Percentiles rank a stretch among this genome's conserved stretches.
phyloP scores from a whole-genome alignment of 2,329 filamentous ascomycete species.

The Leptographium radiaticola region DNA sequence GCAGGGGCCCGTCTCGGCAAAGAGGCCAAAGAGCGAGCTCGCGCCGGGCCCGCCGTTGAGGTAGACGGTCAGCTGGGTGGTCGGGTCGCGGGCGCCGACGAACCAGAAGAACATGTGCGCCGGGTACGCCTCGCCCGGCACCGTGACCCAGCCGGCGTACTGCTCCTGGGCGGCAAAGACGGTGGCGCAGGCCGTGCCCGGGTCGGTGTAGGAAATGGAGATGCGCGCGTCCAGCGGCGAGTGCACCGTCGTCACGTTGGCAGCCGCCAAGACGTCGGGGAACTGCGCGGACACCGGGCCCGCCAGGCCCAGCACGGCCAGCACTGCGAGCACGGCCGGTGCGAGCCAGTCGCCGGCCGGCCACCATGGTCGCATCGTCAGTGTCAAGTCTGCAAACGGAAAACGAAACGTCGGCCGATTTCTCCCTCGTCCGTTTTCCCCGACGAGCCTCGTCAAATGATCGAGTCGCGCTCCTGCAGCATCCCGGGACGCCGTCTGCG shows the following conservation, averaged over 20 bases:
- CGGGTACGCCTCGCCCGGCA: conserved; percentile 38
- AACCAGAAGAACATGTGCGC: conserved; percentile 41
- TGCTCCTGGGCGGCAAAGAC: conserved; percentile 53
- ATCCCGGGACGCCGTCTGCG: too few relatives aligned
- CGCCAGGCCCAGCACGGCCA: not conserved
- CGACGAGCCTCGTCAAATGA: too few relatives aligned
- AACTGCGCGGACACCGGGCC: conserved; percentile 18
- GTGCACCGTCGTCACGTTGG: conserved; percentile 39
- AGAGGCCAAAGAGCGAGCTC: conserved; percentile 52
- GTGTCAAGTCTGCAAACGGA: too few relatives aligned
- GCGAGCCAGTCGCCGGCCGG: not conserved
- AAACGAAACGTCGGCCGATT: too few relatives aligned
- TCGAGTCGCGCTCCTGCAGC: too few relatives aligned
- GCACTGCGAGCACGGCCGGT: not conserved
- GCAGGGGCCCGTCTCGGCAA: conserved; percentile 44
- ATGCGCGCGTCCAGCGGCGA: conserved; percentile 52
- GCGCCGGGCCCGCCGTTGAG: conserved; percentile 55
- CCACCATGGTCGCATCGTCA: not conserved
- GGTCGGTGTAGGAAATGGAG: conserved; percentile 54
- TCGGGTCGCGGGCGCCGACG: conserved; percentile 29
- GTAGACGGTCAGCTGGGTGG: conserved; percentile 41
- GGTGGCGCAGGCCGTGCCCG: conserved; percentile 49
- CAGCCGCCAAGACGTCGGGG: conserved; percentile 8
- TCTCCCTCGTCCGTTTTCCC: not conserved
- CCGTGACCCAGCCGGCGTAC: conserved; percentile 55